These are phyloP conservation scores for Talaromyces sp. DNA, from an alignment of 2,329 filamentous ascomycete species.

Conservation along the genomic window DNA sequence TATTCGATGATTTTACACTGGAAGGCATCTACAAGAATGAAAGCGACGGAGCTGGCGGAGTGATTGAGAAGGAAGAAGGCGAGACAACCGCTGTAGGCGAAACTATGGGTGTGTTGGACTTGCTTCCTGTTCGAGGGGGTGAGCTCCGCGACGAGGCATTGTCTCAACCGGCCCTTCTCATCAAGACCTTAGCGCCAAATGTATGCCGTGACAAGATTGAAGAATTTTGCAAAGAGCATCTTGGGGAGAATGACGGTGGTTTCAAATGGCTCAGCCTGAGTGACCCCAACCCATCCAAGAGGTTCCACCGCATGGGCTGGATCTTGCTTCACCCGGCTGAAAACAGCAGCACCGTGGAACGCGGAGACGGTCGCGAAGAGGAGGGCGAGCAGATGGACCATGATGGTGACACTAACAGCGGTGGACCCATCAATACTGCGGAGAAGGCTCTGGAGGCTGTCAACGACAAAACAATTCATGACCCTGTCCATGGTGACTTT, in stretches of 20 bases:
- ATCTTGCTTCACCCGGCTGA: slow-evolving; percentile 87
- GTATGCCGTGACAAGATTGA: slow-evolving; percentile 93
- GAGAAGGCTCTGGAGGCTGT: slow-evolving; percentile 91
- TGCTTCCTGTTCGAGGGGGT: slow-evolving; percentile 79
- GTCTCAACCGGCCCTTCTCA: slow-evolving; percentile 86
- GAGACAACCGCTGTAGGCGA: slow-evolving; percentile 90
- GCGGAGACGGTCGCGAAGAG: slow-evolving; percentile 73
- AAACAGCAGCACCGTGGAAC: slow-evolving; percentile 66
- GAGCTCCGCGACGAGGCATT: slow-evolving; percentile 89
- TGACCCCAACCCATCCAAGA: slow-evolving; percentile 94
- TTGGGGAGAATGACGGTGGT: slow-evolving; percentile 86
- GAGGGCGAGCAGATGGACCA: slow-evolving; percentile 57
- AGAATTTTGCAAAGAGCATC: slow-evolving; percentile 88
- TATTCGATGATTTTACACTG: slow-evolving; percentile 91
- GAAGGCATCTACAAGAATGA: slow-evolving; percentile 94
- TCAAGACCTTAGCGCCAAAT: slow-evolving; percentile 97
- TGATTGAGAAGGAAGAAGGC: slow-evolving; percentile 92
- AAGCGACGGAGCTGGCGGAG: slow-evolving; percentile 79
- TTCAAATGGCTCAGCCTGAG: slow-evolving; percentile 96
- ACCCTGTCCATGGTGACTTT: slow-evolving; percentile 91
- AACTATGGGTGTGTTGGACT: slow-evolving; percentile 86
- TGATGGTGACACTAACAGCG: slow-evolving; percentile 31
- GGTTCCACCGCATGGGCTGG: slow-evolving; percentile 97
- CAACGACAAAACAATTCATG: slow-evolving; percentile 96
- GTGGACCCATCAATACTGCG: slow-evolving; percentile 56